phyloP scores from a whole-genome alignment of 192 early-diverging fungal species.

The Entophlyctis luteolus region DNA sequence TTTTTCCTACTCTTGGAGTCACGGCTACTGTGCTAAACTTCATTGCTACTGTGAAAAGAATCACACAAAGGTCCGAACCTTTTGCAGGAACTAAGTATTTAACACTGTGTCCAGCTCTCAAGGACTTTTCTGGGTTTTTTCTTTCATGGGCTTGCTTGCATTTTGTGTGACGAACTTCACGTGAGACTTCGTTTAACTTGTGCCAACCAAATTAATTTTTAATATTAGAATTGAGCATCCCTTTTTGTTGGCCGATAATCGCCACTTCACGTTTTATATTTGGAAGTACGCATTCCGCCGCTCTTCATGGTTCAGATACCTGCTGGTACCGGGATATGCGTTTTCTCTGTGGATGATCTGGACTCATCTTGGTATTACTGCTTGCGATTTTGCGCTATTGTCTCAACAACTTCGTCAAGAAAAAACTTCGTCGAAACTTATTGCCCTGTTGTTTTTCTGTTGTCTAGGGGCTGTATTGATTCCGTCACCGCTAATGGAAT shows the following conservation, averaged over 20 bases:
- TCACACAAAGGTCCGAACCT: not conserved
- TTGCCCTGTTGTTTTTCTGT: conserved; percentile 41
- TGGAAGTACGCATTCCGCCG: conserved; percentile 76
- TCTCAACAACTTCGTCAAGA: conserved; percentile 32
- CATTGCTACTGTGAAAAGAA: not conserved
- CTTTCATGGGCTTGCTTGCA: not conserved
- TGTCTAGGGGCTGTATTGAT: conserved; percentile 66
- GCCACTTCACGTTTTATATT: conserved; percentile 93
- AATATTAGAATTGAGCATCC: conserved; percentile 76
- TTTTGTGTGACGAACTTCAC: conserved; percentile 22
- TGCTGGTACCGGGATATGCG: conserved; percentile 64
- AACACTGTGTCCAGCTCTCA: too few species aligned
- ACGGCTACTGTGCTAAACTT: not conserved
- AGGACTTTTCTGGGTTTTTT: not conserved
- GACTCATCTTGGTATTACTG: conserved; percentile 1
- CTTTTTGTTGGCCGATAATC: conserved; percentile 90
- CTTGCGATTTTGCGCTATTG: not conserved
- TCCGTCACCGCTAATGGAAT: conserved; percentile 90
- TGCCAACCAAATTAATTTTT: conserved; percentile 9
- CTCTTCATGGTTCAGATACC: conserved; percentile 53
- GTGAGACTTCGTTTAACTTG: conserved; percentile 13
- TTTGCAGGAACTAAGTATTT: not conserved
- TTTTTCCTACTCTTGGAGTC: not conserved
- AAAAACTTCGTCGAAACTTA: conserved; percentile 46
- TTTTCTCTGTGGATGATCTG: conserved; percentile 7